Base-by-base conservation (phyloP, 805 yeast species). In the Candida suzukii region DNA sequence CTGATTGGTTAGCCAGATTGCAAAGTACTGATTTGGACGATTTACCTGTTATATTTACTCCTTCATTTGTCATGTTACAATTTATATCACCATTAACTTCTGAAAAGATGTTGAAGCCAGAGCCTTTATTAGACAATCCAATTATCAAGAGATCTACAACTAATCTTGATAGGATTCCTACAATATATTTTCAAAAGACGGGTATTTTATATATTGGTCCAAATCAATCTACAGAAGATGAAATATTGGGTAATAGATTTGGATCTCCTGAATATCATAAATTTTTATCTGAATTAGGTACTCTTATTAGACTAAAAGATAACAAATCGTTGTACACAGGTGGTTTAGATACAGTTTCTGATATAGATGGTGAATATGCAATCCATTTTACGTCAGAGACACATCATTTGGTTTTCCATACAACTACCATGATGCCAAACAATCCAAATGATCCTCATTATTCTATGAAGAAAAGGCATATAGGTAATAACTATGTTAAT, bases 401-500 rank as follows among this genome's bases (percentile, higher is more conserved):
- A 27, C 68, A 78, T 1, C 95, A 87, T 52, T 61, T 86, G 33
- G 73, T 86, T 10, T 88, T 76, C 58, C 96, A 88, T 56, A 74
- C 85, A 10, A 80, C 88, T 2, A 85, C 95, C 0, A 60, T 88
- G 72, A 88, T 88, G 95, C 88, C 90, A 2, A 66, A 70, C 38
- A 45, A 40, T 19, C 58, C 52, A 3, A 52, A 56, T 14, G 83
- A 80, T 47, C 54, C 58, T 4, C 52, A 54, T 16, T 66, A 60
- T 24, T 71, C 79, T 14, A 55, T 71, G 57, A 88, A 87, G 61
- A 88, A 88, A 60, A 65, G 88, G 41, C 96, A 88, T 56, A 83
- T 88, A 47, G 96, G 96, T 8, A 88, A 88, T 62, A 75, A 87
- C 55, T 80, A 78, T 57, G 93, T 88, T 42, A 84, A 82, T 53